Conservation (phyloP, 805 yeast genomes). For the Tetrapisispora pingtungensis region DNA sequence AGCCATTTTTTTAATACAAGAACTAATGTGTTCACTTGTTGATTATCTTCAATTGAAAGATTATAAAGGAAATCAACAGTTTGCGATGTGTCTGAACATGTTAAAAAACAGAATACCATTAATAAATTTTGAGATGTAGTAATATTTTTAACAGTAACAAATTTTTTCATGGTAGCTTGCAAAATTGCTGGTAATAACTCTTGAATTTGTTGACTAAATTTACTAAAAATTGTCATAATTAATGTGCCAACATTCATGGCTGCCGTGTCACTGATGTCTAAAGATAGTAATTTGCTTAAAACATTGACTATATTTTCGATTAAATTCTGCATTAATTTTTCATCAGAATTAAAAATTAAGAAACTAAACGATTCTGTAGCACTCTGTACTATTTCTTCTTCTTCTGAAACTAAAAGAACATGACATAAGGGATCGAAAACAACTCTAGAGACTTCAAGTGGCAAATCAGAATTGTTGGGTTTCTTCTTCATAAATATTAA, state of each 20-base stretch:
- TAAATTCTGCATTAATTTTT: conserved; percentile 10
- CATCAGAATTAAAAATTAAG: conserved; percentile 37
- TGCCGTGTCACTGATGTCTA: conserved; percentile 67
- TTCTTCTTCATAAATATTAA: conserved; percentile 24
- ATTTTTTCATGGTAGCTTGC: conserved; percentile 59
- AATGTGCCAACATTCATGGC: conserved; percentile 66
- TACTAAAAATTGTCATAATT: conserved; percentile 48
- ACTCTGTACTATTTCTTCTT: conserved; percentile 67
- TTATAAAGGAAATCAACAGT: conserved; percentile 52
- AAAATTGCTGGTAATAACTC: conserved; percentile 44
- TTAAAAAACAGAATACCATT: conserved; percentile 64
- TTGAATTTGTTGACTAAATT: conserved; percentile 35
- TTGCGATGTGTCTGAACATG: conserved; percentile 49
- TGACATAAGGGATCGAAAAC: conserved; percentile 21
- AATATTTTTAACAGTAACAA: conserved; percentile 56
- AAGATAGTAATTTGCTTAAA: conserved; percentile 58
- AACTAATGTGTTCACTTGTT: conserved; percentile 36
- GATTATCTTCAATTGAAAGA: conserved; percentile 27
- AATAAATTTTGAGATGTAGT: conserved; percentile 69
- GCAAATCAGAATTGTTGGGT: conserved; percentile 22
- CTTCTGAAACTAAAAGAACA: conserved; percentile 37
- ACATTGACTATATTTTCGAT: conserved; percentile 35
- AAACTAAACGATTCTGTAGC: conserved; percentile 67
- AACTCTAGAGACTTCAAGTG: conserved; percentile 15
- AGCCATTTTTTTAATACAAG: conserved; percentile 73